Evolutionary conservation across 192 early-diverging fungal genomes (phyloP), one percentile per base, ranked within the genome.

Genomic region (Lunasporangiospora selenospora): DNA sequence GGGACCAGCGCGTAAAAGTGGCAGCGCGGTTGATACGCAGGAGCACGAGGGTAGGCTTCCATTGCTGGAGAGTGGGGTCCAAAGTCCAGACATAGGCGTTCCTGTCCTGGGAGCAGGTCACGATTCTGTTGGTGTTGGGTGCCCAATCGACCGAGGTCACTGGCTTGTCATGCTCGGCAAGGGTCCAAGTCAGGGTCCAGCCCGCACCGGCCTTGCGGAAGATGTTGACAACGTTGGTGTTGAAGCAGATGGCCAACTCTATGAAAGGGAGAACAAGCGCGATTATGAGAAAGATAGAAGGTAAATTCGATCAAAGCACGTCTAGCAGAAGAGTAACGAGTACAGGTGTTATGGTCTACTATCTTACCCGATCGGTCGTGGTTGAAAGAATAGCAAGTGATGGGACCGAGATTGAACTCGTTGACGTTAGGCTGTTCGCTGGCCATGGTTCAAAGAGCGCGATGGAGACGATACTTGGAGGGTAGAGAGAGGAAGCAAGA

Each of bases 1-100:
- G 97, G 19, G 90, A 93, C 97, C 97, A 99, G 49, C 87, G 82
- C 7, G 92, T 95, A 78, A 83, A 91, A 5, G 96, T 98, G 7
- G 97, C 97, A 32, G 96, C 95, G 41, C 97, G 90, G 83, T 97
- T 93, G 80, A 98, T 93, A 46, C 96, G 93, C 57, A 98, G 80
- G 29, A 96, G 86, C 18, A 98, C 97, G 18, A 98, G 81, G 30
- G 88, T 90, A 21, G 94, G 95, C 64, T 92, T 92, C 97, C 97
- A 99, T 15, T 67, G 62, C 37, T 67, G 55, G 29, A 60, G 58
- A 18, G 65, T 63, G 2, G 63, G 54, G 54, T 95, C 93, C 23
- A 88, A 77, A 27, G 84, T 91, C 97, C 97, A 99, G 34, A 99
- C 97, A 75, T 99, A 99, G 21, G 96, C 96, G 67, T 99, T 99